Conservation (phyloP, 2,329 filamentous ascomycete species). For the Blastomyces parvus region DNA sequence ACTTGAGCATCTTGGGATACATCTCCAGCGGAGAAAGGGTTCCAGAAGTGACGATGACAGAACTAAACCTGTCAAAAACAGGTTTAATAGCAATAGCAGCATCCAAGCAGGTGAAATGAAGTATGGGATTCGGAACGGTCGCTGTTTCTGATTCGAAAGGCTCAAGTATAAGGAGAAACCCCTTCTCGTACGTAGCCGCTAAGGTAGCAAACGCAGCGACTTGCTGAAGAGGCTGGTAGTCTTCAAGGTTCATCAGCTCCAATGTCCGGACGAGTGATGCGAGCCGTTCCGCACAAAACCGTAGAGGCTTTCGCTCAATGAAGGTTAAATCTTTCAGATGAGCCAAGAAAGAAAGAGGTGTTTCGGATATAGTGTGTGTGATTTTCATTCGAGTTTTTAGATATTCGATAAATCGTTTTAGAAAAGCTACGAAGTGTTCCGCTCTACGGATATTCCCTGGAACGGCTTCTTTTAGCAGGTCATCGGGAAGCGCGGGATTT, state of each 20-base stretch:
- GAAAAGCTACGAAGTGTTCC: slow-evolving; percentile 89
- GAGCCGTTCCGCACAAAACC: slow-evolving; percentile 86
- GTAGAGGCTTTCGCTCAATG: slow-evolving; percentile 89
- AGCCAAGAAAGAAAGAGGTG: slow-evolving; percentile 81
- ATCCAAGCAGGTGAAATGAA: slow-evolving; percentile 94
- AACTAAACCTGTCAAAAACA: slow-evolving; percentile 94
- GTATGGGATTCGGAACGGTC: slow-evolving; percentile 89
- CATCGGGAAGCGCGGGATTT: slow-evolving; percentile 86
- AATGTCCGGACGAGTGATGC: slow-evolving; percentile 91
- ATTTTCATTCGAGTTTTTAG: slow-evolving; percentile 98
- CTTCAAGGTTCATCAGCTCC: slow-evolving; percentile 94
- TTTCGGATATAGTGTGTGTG: slow-evolving; percentile 92
- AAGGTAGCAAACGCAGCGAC: slow-evolving; percentile 95
- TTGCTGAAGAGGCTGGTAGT: slow-evolving; percentile 93
- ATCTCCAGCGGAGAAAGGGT: slow-evolving; percentile 96
- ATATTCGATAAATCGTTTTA: slow-evolving; percentile 96
- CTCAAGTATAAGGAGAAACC: slow-evolving; percentile 91
- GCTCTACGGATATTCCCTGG: slow-evolving; percentile 93
- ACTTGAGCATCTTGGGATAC: slow-evolving; percentile 98
- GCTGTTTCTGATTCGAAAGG: slow-evolving; percentile 93
- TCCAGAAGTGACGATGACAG: slow-evolving; percentile 95
- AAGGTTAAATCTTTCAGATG: slow-evolving; percentile 94
- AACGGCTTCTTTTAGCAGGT: slow-evolving; percentile 88
- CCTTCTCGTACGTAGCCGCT: slow-evolving; percentile 92
- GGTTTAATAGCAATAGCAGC: slow-evolving; percentile 97